A percentile compares a stretch with the other conserved stretches of the same genome.
Conservation (phyloP, 2,329 filamentous ascomycete species). For the Bipolaris bicolor region DNA sequence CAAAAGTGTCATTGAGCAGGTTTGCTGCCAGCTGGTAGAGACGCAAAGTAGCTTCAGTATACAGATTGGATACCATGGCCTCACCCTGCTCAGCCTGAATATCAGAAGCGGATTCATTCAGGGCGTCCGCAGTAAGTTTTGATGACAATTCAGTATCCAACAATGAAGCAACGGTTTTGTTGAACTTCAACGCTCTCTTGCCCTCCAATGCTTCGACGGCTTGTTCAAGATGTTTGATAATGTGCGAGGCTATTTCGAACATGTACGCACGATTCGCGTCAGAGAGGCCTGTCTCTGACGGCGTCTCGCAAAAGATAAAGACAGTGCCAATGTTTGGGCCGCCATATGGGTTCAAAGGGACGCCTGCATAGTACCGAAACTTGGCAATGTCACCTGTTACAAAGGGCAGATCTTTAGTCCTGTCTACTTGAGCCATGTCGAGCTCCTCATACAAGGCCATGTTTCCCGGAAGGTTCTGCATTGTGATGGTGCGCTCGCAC, state of each 20-base stretch:
- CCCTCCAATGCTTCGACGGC: conserved; percentile 13
- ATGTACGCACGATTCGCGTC: conserved; percentile 1
- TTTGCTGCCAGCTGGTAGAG: conserved; percentile 10
- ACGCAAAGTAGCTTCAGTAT: conserved; percentile 3
- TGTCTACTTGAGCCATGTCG: conserved; percentile 9
- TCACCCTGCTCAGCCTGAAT: not conserved
- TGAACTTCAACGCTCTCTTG: conserved; percentile 9
- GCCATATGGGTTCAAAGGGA: conserved; percentile 12
- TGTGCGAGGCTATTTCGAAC: conserved; percentile 8
- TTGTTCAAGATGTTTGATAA: conserved; percentile 13
- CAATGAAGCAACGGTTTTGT: conserved; percentile 10
- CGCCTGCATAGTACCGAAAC: conserved; percentile 13
- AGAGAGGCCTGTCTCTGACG: conserved; percentile 5
- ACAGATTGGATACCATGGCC: conserved; percentile 10
- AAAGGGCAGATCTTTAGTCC: conserved; percentile 13
- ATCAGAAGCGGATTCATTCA: not conserved
- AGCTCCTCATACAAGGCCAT: conserved; percentile 15
- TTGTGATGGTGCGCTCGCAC: conserved; percentile 15
- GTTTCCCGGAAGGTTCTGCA: conserved; percentile 7
- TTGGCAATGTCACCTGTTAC: conserved; percentile 12
- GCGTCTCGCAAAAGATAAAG: conserved; percentile 9
- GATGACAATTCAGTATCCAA: conserved; percentile 2
- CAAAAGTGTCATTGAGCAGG: conserved; percentile 11
- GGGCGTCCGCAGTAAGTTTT: not conserved
- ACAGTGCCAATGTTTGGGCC: conserved; percentile 15